phyloP scores from a whole-genome alignment of 805 yeast species.

The Dipodascopsis tothii region DNA sequence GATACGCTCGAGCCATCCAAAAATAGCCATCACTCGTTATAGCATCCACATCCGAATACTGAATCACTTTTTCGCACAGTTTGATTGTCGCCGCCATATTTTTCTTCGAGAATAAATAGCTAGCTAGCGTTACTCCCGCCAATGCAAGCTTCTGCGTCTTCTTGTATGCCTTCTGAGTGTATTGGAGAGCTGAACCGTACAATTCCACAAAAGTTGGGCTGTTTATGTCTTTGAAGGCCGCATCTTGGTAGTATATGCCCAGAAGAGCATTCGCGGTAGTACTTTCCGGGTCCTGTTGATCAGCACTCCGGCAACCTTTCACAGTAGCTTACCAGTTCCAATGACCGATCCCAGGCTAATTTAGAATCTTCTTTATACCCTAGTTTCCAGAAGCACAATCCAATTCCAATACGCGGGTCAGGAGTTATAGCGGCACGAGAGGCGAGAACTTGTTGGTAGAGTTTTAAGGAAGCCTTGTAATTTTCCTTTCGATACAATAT shows the following conservation, averaged over 20 bases:
- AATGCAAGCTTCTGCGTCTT: slow-evolving; percentile 43
- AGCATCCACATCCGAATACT: slow-evolving; percentile 35
- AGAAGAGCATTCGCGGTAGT: slow-evolving; percentile 57
- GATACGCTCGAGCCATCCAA: slow-evolving; percentile 81
- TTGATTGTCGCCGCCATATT: slow-evolving; percentile 51
- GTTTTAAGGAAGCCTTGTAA: slow-evolving; percentile 62
- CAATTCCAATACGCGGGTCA: slow-evolving; percentile 91
- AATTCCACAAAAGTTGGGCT: slow-evolving; percentile 49
- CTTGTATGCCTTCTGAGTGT: slow-evolving; percentile 36
- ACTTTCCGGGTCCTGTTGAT: slow-evolving; percentile 42
- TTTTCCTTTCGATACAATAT: slow-evolving; percentile 64
- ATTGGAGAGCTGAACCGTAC: slow-evolving; percentile 52
- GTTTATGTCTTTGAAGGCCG: slow-evolving; percentile 48
- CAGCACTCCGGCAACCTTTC: neutral
- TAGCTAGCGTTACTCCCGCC: slow-evolving; percentile 57
- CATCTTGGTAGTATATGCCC: slow-evolving; percentile 61
- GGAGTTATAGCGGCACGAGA: slow-evolving; percentile 69
- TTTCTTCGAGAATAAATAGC: slow-evolving; percentile 64
- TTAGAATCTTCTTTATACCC: slow-evolving; percentile 71
- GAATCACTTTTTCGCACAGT: slow-evolving; percentile 46
- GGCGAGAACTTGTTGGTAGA: slow-evolving; percentile 75
- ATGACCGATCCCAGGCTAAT: slow-evolving; percentile 73
- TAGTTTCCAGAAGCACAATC: slow-evolving; percentile 85
- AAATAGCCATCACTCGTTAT: slow-evolving; percentile 58
- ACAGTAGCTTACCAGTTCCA: slow-evolving; percentile 39